Percentiles rank a stretch among this genome's conserved stretches.
These are phyloP conservation scores for Malassezia equina DNA, from an alignment of 1,284 basidiomycete genomes.

Conservation along the genomic window DNA sequence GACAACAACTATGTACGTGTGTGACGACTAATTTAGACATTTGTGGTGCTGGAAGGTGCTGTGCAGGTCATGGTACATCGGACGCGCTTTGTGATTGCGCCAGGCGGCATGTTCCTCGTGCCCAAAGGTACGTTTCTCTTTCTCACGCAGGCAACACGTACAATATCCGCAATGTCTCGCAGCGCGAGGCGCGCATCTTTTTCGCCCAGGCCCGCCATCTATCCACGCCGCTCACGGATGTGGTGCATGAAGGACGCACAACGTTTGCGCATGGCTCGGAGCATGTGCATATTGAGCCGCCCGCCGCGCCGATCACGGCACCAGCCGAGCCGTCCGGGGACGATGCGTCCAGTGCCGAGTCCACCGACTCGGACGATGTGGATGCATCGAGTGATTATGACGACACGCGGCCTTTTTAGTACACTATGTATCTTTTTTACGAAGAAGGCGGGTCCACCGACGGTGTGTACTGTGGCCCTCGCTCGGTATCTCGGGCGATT, in stretches of 20 bases:
- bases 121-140: slow-evolving; percentile 62
- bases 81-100: slow-evolving; percentile 64
- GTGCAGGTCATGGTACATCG: slow-evolving; percentile 74
- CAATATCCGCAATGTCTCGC: slow-evolving; percentile 72
- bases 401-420: not conserved
- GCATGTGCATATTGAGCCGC: slow-evolving; percentile 1
- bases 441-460: not conserved
- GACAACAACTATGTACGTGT: slow-evolving; percentile 88
- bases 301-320: no score
- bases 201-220: slow-evolving; percentile 79
- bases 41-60: slow-evolving; percentile 56
- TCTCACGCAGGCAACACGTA: slow-evolving; percentile 69
- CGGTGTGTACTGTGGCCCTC: not conserved
- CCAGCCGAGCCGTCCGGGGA: not conserved
- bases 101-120: slow-evolving; percentile 78
- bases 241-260: slow-evolving; percentile 6
- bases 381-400: slow-evolving; percentile 5
- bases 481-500: not conserved
- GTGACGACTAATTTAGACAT: slow-evolving; percentile 15
- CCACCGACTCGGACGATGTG: slow-evolving; percentile 1
- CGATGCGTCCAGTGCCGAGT: not conserved
- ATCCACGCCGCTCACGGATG: slow-evolving; percentile 9
- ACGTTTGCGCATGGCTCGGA: slow-evolving; percentile 12
- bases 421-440: slow-evolving; percentile 1
- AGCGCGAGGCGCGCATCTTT: slow-evolving; percentile 70